Evolutionary conservation across 1,139 yeast species (phyloP), one percentile per base, ranked within the genome.

Genomic region (Geotrichum klebahnii): DNA sequence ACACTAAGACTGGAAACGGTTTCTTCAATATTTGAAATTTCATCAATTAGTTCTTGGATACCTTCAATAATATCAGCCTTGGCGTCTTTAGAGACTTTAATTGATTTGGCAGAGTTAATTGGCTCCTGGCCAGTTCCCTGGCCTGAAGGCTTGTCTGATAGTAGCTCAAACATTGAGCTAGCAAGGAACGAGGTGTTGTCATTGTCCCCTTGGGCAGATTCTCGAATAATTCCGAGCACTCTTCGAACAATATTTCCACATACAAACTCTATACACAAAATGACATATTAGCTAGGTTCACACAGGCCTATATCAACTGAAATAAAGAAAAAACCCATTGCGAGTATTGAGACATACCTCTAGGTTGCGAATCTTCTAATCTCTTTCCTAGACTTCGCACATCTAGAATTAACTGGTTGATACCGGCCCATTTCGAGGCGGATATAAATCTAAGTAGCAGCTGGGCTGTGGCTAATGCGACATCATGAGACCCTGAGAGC

Each of bases 11-110:
- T 80, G 65, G 90, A 95, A 45, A 94, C 82, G 53, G 92, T 92
- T 60, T 90, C 97, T 63, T 89, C 92, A 40, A 87, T 86, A 60
- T 85, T 85, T 37, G 85, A 77, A 53, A 94, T 86, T 67, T 94
- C 99, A 67, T 92, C 98, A 52, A 89, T 82, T 54, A 94, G 76
- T 61, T 89, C 97, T 64, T 89, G 84, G 55, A 94, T 90, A 3
- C 96, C 97, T 67, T 92, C 97, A 53, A 92, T 90, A 34, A 90
- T 84, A 37, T 88, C 82, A 5, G 96, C 87, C 62, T 96, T 79
- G 62, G 86, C 77, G 62, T 88, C 96, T 59, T 79, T 76, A 53
- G 69, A 70, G 10, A 44, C 44, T 29, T 48, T 70, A 57, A 71
- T 75, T 71, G 65, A 69, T 47, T 16, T 52, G 20, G 37, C 44